Percentiles rank a stretch among this genome's conserved stretches.
Evolutionary conservation across 768 basidiomycete species (phyloP).

Genomic region (Suillus sp.): DNA sequence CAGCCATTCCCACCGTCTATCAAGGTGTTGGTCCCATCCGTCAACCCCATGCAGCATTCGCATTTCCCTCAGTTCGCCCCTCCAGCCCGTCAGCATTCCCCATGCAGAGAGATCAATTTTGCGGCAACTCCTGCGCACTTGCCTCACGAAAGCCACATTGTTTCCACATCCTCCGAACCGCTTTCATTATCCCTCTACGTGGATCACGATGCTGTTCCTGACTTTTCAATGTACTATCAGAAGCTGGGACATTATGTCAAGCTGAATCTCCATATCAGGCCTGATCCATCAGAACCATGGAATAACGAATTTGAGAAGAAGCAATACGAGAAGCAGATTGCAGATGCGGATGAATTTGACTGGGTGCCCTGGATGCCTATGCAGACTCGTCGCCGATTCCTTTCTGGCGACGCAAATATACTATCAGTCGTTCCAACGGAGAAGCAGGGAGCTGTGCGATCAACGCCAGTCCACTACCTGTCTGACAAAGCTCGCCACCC

Average conservation of each 20-base stretch:
- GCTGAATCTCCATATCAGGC: neutral
- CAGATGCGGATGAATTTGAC: conserved; percentile 9
- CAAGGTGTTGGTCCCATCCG: conserved; percentile 7
- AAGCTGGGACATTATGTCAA: neutral
- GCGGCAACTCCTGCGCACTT: neutral
- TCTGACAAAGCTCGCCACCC: conserved; percentile 21
- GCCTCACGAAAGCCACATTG: neutral
- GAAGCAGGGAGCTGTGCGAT: neutral
- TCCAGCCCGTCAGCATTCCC: neutral
- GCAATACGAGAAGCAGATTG: neutral
- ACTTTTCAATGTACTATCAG: conserved; percentile 10
- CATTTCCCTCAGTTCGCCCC: neutral
- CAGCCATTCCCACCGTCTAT: neutral
- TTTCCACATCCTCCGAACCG: conserved; percentile 9
- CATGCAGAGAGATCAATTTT: conserved; percentile 14
- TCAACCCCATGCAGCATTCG: neutral
- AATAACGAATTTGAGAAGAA: conserved; percentile 12
- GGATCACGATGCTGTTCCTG: neutral
- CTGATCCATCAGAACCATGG: conserved; percentile 16
- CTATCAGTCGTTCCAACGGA: conserved; percentile 15
- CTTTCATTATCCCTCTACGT: conserved; percentile 2
- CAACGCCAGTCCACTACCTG: conserved; percentile 23
- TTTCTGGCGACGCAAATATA: neutral
- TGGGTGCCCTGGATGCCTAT: neutral
- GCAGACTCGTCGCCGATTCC: neutral